Percentiles rank a stretch among this genome's conserved stretches.
phyloP scores from a whole-genome alignment of 2,329 filamentous ascomycete genomes.

The Botryotinia convoluta region DNA sequence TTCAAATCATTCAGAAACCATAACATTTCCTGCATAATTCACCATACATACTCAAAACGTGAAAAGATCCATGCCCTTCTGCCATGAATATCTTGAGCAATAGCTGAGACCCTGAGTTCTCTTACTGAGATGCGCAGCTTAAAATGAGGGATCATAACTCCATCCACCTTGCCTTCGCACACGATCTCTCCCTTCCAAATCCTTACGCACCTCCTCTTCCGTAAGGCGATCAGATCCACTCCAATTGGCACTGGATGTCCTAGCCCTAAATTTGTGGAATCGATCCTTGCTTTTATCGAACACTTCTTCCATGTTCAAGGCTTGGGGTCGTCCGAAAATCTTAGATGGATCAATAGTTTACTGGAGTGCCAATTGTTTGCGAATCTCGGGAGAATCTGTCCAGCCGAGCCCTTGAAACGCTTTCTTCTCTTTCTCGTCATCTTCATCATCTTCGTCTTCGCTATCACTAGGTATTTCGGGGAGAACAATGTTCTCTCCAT shows the following conservation, averaged over 20 bases:
- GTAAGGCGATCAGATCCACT: slow-evolving; percentile 77
- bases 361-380: slow-evolving; percentile 72
- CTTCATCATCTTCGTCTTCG: slow-evolving; percentile 76
- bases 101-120: neutral
- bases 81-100: neutral
- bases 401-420: slow-evolving; percentile 71
- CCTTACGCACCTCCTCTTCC: slow-evolving; percentile 79
- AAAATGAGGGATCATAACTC: slow-evolving; percentile 55
- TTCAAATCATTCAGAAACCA: neutral
- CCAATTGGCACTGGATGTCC: slow-evolving; percentile 96
- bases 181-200: slow-evolving; percentile 75
- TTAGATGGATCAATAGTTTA: slow-evolving; percentile 79
- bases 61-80: neutral
- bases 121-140: slow-evolving; percentile 2
- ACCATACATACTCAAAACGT: neutral
- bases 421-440: slow-evolving; percentile 46
- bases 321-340: slow-evolving; percentile 85
- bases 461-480: slow-evolving; percentile 95
- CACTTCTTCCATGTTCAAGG: slow-evolving; percentile 93
- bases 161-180: slow-evolving; percentile 82
- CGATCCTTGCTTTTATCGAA: slow-evolving; percentile 86
- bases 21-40: neutral
- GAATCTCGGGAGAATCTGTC: slow-evolving; percentile 84
- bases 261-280: slow-evolving; percentile 81
- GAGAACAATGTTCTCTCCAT: slow-evolving; percentile 85